These are phyloP conservation scores for Ambrosia trifida DNA, from an alignment of 129 eudicot genomes.

Conservation along the genomic window DNA sequence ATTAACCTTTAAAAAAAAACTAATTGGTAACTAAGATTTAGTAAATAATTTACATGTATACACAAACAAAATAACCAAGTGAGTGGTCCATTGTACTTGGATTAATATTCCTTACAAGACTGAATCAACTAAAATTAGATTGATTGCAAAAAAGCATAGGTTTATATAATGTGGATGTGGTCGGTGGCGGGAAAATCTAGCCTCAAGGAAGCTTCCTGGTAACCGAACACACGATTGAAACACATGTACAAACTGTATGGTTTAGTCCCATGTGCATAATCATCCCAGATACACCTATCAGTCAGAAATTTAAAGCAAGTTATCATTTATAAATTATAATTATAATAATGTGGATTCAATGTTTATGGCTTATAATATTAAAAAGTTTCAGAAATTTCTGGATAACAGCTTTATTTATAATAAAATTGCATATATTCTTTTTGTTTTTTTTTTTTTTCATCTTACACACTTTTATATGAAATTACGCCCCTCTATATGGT, in stretches of 20 bases:
- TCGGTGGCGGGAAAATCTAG: conserved; percentile 12
- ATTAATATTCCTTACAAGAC: no score
- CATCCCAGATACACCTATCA: conserved; percentile 11
- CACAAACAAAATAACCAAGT: no score
- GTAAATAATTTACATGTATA: no score
- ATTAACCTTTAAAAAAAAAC: no score
- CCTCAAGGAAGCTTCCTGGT: conserved; percentile 23
- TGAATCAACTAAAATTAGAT: neutral
- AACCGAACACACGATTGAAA: conserved; percentile 3
- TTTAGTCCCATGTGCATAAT: conserved; percentile 22
- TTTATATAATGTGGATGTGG: neutral
- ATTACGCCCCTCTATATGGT: no score
- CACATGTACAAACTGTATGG: neutral
- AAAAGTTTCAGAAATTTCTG: neutral
- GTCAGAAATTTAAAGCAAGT: neutral
- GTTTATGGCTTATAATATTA: neutral
- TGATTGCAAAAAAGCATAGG: neutral
- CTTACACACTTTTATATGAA: no score
- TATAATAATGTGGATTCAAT: neutral
- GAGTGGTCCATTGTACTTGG: no score
- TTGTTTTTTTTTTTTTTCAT: no score
- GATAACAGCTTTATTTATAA: neutral
- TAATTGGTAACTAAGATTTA: no score
- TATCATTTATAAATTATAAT: neutral
- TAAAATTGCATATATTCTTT: no score